Evolutionary conservation across 805 yeast species (phyloP).

Genomic region (Pichia scutulata): DNA sequence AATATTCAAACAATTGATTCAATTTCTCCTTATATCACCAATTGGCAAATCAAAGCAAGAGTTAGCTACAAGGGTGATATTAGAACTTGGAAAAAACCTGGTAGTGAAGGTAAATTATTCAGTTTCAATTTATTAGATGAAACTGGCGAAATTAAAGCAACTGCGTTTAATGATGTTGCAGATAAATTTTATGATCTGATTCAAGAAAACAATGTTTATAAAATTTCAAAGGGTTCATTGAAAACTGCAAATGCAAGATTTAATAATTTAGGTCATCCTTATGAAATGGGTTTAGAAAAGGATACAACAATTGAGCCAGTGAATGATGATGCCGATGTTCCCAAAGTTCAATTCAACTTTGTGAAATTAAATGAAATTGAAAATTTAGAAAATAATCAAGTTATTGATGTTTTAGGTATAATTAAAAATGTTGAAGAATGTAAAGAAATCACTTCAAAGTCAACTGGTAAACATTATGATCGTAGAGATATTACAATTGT

Average conservation of each 20-base stretch:
- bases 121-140: slow-evolving; percentile 85
- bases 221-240: slow-evolving; percentile 72
- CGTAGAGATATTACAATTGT: slow-evolving; percentile 85
- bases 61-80: slow-evolving; percentile 83
- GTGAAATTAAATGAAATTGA: slow-evolving; percentile 60
- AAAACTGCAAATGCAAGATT: slow-evolving; percentile 81
- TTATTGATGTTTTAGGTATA: slow-evolving; percentile 84
- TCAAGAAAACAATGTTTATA: slow-evolving; percentile 86
- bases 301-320: slow-evolving; percentile 72
- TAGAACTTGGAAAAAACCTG: slow-evolving; percentile 77
- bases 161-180: slow-evolving; percentile 85
- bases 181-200: slow-evolving; percentile 67
- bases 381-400: slow-evolving; percentile 58
- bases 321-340: slow-evolving; percentile 52
- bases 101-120: slow-evolving; percentile 87
- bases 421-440: slow-evolving; percentile 68
- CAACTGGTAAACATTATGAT: slow-evolving; percentile 85
- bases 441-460: slow-evolving; percentile 73
- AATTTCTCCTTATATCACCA: slow-evolving; percentile 82
- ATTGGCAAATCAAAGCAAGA: slow-evolving; percentile 91
- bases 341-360: slow-evolving; percentile 71
- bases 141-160: slow-evolving; percentile 92
- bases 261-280: slow-evolving; percentile 77
- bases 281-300: slow-evolving; percentile 75
- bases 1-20: slow-evolving; percentile 57